Conservation (phyloP, 1,284 basidiomycete species). For the Coriolopsis trogii region DNA sequence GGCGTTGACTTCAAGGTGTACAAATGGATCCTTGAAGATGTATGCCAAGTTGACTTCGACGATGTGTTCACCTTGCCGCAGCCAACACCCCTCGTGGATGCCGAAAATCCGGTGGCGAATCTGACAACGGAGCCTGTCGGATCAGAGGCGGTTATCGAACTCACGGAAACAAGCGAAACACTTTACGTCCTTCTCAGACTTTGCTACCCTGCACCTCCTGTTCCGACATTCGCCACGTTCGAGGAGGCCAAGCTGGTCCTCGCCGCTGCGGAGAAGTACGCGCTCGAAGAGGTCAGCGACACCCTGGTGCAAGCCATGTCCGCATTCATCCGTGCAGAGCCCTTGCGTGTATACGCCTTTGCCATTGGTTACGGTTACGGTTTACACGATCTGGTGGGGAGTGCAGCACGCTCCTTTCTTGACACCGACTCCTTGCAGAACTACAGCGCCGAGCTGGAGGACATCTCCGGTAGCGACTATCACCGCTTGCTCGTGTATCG, state of each 20-base stretch:
- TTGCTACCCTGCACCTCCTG: not conserved
- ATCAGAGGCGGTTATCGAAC: not conserved
- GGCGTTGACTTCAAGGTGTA: conserved; percentile 16
- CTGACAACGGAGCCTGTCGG: not conserved
- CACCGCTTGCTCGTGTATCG: conserved; percentile 6
- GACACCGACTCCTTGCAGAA: not conserved
- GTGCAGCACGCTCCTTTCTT: not conserved
- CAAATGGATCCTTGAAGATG: conserved; percentile 6
- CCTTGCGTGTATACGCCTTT: conserved; percentile 38
- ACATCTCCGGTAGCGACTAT: conserved; percentile 8
- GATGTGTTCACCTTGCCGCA: conserved; percentile 7
- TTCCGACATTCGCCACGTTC: not conserved
- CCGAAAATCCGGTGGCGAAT: not conserved
- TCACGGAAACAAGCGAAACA: not conserved
- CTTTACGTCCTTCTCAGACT: conserved; percentile 4
- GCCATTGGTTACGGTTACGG: conserved; percentile 21
- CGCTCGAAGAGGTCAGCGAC: not conserved
- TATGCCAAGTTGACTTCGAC: conserved; percentile 15
- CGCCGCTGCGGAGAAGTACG: conserved; percentile 38
- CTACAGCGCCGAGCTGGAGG: conserved; percentile 4
- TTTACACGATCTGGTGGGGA: not conserved
- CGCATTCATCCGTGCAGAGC: conserved; percentile 31
- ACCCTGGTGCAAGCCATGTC: not conserved
- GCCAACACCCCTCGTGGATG: not conserved
- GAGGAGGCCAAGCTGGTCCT: conserved; percentile 30